Base-by-base conservation (phyloP, 805 yeast genomes). In the Barnettozyma siamensis region DNA sequence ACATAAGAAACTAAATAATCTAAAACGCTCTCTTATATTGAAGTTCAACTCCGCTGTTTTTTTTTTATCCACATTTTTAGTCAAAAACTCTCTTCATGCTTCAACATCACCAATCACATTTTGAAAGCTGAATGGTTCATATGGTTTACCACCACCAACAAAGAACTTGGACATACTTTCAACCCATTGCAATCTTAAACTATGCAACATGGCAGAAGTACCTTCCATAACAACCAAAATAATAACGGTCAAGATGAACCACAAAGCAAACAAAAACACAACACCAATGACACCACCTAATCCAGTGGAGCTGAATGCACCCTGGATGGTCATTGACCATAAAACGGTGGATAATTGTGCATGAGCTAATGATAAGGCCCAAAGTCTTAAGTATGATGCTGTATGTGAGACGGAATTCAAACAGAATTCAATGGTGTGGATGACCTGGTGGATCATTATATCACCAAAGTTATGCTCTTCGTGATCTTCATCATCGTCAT, bases 291-390 rank as follows among this genome's bases (percentile, higher is more conserved):
- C 84, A n/a, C 96, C 95, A 5, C 71, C 53, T 3, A 81, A 70
- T 37, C 72, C 67, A 21, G 78, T 73, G 12, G 66, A 49, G 16
- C 62, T 59, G 62, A 93, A 91, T 1, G 95, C 82, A 47, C 80
- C 79, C 41, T 76, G 76, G 40, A 93, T 74, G 2, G 99, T 93
- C 99, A 93, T 93, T 32, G 82, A 69, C 44, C 44, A 93, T 62
- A 93, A 70, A 9, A 93, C 99, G 9, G 86, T 72, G 1, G 98
- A 91, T 55, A 93, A 74, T 69, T 93, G 99, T 13, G 96, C 95
- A 66, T 93, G 99, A 0, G 99, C 99, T 48, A 93, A 76, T 1
- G 98, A 93, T 53, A 93, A 71, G 2, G 99, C 99, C 99, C 99
- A 93, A 49, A 93, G 69, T 65, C 99, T 85, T 53, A 93, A 73